Conservation (phyloP, 139 green algal genomes). For the Edaphochlamys debaryana region DNA sequence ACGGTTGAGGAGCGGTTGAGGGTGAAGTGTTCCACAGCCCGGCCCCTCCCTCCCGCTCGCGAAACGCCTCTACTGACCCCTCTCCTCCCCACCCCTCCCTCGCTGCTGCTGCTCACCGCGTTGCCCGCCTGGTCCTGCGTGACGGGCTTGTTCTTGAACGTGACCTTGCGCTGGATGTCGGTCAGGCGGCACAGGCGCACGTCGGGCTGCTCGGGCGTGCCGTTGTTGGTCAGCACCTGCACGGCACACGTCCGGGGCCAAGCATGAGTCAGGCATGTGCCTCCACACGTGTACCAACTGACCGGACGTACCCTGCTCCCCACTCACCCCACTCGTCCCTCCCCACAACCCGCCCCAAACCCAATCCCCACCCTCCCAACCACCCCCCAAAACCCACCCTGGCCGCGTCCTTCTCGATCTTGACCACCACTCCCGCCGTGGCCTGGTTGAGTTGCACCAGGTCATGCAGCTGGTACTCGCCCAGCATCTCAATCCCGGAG, state of each 20-base stretch:
- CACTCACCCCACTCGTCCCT: no score
- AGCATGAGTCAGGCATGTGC: no score
- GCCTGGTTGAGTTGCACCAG: conserved; percentile 82
- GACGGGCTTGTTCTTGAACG: conserved; percentile 47
- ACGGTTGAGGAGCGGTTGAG: no score
- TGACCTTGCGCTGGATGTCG: conserved; percentile 88
- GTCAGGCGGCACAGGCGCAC: conserved; percentile 73
- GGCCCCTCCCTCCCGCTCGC: no score
- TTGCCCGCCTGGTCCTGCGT: conserved; percentile 55
- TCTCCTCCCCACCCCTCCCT: background rate
- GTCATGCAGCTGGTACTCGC: conserved; percentile 94
- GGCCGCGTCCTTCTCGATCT: conserved; percentile 76
- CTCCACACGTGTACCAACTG: no score
- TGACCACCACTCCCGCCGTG: conserved; percentile 75
- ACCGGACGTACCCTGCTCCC: no score
- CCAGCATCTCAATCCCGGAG: conserved; percentile 77
- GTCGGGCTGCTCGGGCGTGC: conserved; percentile 76
- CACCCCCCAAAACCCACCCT: background rate
- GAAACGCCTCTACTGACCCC: no score
- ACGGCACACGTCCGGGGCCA: no score
- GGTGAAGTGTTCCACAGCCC: no score
- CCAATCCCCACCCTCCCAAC: background rate
- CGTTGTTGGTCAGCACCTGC: conserved; percentile 67
- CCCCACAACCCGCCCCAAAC: background rate
- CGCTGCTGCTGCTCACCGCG: conserved; percentile 3